A percentile compares a stretch with the other conserved stretches of the same genome.
Evolutionary conservation across 495 filamentous ascomycete genomes (phyloP).

Genomic region (Schizothecium vesticola): DNA sequence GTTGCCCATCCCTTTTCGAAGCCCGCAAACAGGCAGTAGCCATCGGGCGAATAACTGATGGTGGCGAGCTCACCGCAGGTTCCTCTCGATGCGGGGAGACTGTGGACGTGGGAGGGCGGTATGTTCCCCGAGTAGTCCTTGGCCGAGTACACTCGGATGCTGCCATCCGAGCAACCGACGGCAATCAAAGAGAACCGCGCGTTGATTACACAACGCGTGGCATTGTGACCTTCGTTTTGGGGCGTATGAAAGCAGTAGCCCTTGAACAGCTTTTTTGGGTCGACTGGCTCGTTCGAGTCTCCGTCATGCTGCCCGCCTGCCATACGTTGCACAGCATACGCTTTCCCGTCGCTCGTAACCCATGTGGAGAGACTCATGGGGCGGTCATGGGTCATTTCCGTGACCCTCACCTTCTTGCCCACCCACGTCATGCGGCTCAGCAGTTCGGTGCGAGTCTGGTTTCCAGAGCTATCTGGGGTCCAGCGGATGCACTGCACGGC

Average conservation of each 20-base stretch:
- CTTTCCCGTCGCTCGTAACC: conserved; percentile 84
- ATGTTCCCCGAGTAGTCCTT: conserved; percentile 93
- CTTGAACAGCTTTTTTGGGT: conserved; percentile 66
- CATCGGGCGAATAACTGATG: conserved; percentile 87
- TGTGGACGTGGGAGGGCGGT: conserved; percentile 76
- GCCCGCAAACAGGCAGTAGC: conserved; percentile 92
- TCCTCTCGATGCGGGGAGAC: conserved; percentile 54
- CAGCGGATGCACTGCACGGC: conserved; percentile 96
- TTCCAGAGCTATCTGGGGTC: conserved; percentile 73
- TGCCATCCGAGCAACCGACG: conserved; percentile 74
- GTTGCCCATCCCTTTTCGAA: conserved; percentile 91
- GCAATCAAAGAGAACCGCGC: conserved; percentile 91
- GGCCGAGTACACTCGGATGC: conserved; percentile 79
- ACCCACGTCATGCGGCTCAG: conserved; percentile 82
- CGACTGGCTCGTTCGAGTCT: conserved; percentile 26
- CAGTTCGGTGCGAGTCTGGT: conserved; percentile 86
- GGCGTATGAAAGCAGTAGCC: conserved; percentile 89
- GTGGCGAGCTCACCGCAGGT: conserved; percentile 66
- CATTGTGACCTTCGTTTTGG: conserved; percentile 50
- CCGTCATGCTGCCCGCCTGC: conserved; percentile 18
- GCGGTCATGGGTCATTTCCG: conserved; percentile 90
- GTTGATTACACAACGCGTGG: conserved; percentile 76
- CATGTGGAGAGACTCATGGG: conserved; percentile 96
- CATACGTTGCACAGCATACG: conserved; percentile 82
- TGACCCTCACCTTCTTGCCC: conserved; percentile 66